A percentile compares a stretch with the other conserved stretches of the same genome.
Evolutionary conservation across 805 yeast genomes (phyloP).

Genomic region (Teunomyces kruisii): DNA sequence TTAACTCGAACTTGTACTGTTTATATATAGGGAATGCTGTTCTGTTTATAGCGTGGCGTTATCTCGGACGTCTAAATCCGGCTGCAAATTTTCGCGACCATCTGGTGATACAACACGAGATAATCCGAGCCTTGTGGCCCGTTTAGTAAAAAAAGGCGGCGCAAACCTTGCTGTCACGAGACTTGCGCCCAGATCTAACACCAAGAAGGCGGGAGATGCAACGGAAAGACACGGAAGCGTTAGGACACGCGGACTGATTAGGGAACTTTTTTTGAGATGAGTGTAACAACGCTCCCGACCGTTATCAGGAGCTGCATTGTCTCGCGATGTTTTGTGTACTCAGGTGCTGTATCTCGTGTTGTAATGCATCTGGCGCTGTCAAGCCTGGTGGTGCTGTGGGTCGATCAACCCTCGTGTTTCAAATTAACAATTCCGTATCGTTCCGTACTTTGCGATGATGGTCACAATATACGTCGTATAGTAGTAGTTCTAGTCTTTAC

Average conservation of each 20-base stretch:
- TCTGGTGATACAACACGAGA: slow-evolving; percentile 5
- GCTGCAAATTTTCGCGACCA: slow-evolving; percentile 3
- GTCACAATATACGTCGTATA: too few species aligned
- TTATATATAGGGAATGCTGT: not conserved
- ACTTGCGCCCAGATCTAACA: not conserved
- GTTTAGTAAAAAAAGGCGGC: not conserved
- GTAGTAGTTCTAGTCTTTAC: too few species aligned
- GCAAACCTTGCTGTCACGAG: not conserved
- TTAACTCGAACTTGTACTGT: not conserved
- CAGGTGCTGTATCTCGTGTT: too few species aligned
- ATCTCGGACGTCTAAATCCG: slow-evolving; percentile 2
- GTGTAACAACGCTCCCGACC: not conserved
- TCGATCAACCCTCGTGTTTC: too few species aligned
- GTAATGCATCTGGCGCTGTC: too few species aligned
- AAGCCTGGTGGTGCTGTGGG: too few species aligned
- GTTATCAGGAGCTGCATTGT: not conserved
- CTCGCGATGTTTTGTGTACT: not conserved
- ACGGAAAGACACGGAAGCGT: not conserved
- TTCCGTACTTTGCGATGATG: too few species aligned
- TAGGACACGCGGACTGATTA: not conserved
- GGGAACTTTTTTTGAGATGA: not conserved
- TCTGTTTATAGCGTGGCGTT: not conserved
- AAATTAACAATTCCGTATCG: too few species aligned
- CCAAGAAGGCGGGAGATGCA: not conserved
- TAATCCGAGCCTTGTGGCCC: not conserved